Base-by-base conservation (phyloP, 495 filamentous ascomycete genomes). In the Daldinia loculata region DNA sequence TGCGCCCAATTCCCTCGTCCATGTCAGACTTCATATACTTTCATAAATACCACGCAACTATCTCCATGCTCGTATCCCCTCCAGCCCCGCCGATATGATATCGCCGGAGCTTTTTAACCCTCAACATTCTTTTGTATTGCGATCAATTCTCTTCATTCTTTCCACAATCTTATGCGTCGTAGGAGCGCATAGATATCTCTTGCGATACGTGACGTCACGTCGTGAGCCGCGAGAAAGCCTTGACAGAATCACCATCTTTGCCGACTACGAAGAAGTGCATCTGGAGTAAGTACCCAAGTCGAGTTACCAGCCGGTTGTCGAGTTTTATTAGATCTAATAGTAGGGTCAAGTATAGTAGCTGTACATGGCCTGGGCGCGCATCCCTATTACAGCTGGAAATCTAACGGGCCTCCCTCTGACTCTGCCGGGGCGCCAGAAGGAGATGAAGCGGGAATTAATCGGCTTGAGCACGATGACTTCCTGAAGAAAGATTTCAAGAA, bases 401-500 rank as follows among this genome's bases (percentile, higher is more conserved):
- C 36, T 24, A 32, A 30, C 1, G 5, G 1, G 4, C 50, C 51
- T 19, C 19, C 19, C 1, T 12, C 43, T 24, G 3, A 11, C 19
- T 48, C 43, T 12, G 9, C 43, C 6, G 43, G 17, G 2, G 7
- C 8, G n/a, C n/a, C 17, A 36, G 9, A 36, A 56, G 30, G n/a
- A 15, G 29, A 19, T 6, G 8, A 30, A 17, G 8, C 3, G 3
- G n/a, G 4, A 19, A 48, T 60, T n/a, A 48, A 60, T 17, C 48
- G 38, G 57, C 57, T 60, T 19, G 39, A 48, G 27, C 57, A 48
- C 17, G 27, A 48, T 30, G 57, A 61, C 24, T 48, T 61, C 39
- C 30, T 61, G 11, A 48, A 48, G 26, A 45, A 30, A 22, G 57
- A 48, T n/a, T 61, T 61, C 4, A 48, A 48, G 29, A 30, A 48